Conservation (phyloP, 768 basidiomycete species). For the Lactifluus subvellereus region DNA sequence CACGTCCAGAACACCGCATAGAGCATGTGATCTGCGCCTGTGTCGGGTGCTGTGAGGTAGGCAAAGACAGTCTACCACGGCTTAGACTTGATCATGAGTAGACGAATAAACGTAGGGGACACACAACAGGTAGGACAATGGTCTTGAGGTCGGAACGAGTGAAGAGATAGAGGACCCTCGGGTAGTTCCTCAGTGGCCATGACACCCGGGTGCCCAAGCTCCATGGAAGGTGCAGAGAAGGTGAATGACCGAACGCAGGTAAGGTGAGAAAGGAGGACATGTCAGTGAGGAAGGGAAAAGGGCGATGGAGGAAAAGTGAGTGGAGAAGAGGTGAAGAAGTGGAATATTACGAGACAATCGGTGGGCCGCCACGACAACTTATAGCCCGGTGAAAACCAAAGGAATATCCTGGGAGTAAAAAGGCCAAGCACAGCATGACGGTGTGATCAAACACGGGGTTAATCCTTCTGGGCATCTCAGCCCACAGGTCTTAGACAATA, state of each 20-base stretch:
- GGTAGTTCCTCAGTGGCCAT: slow-evolving; percentile 1
- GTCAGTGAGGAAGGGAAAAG: not conserved
- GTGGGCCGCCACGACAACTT: not conserved
- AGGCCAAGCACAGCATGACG: no score
- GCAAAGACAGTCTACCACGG: slow-evolving; percentile 15
- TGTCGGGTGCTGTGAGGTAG: slow-evolving; percentile 3
- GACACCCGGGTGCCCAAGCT: not conserved
- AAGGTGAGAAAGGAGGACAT: not conserved
- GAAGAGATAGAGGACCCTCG: slow-evolving; percentile 16
- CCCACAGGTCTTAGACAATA: no score
- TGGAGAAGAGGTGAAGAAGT: not conserved
- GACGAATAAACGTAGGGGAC: not conserved
- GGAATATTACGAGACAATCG: not conserved
- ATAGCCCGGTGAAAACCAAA: not conserved
- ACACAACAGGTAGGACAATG: slow-evolving; percentile 13
- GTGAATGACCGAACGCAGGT: not conserved
- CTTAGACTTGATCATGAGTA: not conserved
- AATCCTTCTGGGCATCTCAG: no score
- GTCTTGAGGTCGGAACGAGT: slow-evolving; percentile 18
- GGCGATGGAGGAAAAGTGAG: not conserved
- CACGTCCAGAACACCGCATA: slow-evolving; percentile 26
- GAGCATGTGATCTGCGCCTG: not conserved
- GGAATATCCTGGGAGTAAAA: not conserved
- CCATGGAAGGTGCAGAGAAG: not conserved
- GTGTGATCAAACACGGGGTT: no score